Evolutionary conservation across 2,329 filamentous ascomycete genomes (phyloP).

Genomic region (Fusarium pseudonygamai): DNA sequence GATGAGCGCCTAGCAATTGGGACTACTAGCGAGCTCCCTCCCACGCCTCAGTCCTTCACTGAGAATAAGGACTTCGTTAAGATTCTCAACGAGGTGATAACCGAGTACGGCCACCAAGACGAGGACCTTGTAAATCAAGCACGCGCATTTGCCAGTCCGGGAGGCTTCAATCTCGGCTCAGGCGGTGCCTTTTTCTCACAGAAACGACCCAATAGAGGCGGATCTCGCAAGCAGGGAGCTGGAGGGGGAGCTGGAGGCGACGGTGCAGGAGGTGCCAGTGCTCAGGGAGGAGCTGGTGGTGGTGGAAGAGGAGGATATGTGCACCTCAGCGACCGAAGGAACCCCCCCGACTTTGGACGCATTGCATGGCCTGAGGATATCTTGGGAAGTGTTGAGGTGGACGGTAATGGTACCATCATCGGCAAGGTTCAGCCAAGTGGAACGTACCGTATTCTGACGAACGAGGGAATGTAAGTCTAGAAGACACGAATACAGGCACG

Average conservation of each 20-base stretch:
- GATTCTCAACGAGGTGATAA: conserved; percentile 67
- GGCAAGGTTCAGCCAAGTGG: conserved; percentile 68
- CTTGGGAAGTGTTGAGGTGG: conserved; percentile 72
- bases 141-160: conserved; percentile 67
- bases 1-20: conserved; percentile 66
- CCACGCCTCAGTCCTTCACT: conserved; percentile 67
- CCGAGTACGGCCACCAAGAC: conserved; percentile 65
- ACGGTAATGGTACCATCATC: conserved; percentile 64
- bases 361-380: conserved; percentile 78
- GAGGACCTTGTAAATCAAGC: conserved; percentile 66
- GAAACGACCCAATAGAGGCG: conserved; percentile 49
- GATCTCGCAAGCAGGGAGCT: conserved; percentile 48
- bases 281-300: conserved; percentile 70
- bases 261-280: conserved; percentile 65
- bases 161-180: conserved; percentile 61
- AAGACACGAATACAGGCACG: background rate
- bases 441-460: conserved; percentile 71
- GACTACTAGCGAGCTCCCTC: conserved; percentile 65
- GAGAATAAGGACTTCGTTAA: conserved; percentile 68
- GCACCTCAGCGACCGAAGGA: conserved; percentile 71
- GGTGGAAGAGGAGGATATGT: conserved; percentile 69
- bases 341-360: conserved; percentile 72
- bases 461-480: conserved; percentile 72
- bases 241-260: conserved; percentile 54
- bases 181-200: conserved; percentile 62